Percentiles rank a stretch among this genome's conserved stretches.
Evolutionary conservation across 2,329 filamentous ascomycete species (phyloP).

Genomic region (Dothidotthia symphoricarpi): DNA sequence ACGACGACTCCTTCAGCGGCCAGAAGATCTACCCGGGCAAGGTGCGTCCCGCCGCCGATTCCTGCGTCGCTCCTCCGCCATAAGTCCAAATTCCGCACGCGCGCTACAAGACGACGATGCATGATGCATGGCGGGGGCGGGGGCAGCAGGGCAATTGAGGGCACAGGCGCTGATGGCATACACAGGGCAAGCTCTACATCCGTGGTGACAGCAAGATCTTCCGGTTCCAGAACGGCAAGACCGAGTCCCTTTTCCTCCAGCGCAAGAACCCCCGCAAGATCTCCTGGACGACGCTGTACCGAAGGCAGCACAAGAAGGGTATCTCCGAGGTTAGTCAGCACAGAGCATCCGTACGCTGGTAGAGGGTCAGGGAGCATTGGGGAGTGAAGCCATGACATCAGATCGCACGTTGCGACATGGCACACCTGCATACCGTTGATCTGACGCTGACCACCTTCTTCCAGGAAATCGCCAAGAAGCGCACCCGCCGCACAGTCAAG

Average conservation of each 20-base stretch:
- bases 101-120: conserved; percentile 13
- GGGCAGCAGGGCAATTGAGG: conserved; percentile 7
- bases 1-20: conserved; percentile 76
- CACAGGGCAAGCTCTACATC: conserved; percentile 97
- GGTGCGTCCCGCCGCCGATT: conserved; percentile 52
- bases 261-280: conserved; percentile 99
- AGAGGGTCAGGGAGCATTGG: too few relatives aligned
- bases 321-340: conserved; percentile 86
- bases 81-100: conserved; percentile 25
- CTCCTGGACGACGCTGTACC: conserved; percentile 97
- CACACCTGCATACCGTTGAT: not conserved
- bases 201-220: conserved; percentile 99
- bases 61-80: conserved; percentile 13
- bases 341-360: not conserved
- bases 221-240: conserved; percentile 99
- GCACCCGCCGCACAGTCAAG: conserved; percentile 97
- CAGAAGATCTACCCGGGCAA: conserved; percentile 79
- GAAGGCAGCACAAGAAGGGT: conserved; percentile 99
- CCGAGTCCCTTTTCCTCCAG: conserved; percentile 99
- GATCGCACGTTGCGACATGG: conserved; percentile 6
- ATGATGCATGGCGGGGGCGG: conserved; percentile 15
- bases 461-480: conserved; percentile 99
- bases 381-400: conserved; percentile 18
- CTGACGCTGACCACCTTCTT: conserved; percentile 1
- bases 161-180: conserved; percentile 31